Percentiles rank a stretch among this genome's conserved stretches.
Evolutionary conservation across 805 yeast genomes (phyloP).

Genomic region (Starmerella powellii): DNA sequence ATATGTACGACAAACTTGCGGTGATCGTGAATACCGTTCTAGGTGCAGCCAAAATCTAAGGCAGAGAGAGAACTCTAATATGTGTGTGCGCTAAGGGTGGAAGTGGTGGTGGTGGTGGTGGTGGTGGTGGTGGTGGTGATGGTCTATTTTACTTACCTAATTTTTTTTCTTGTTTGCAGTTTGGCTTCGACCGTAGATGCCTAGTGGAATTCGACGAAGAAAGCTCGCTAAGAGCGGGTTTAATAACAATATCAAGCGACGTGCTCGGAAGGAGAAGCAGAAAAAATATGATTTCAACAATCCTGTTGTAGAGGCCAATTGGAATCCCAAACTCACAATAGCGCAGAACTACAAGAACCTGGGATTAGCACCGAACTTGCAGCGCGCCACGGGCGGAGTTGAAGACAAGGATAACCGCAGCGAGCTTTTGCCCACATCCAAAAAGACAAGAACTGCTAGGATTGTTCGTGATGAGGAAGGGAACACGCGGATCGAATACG

Average conservation of each 20-base stretch:
- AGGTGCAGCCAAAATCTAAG: too few species aligned
- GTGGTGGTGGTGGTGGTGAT: too few species aligned
- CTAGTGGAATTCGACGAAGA: constrained; percentile 61
- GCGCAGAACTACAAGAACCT: constrained; percentile 75
- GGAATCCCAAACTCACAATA: constrained; percentile 76
- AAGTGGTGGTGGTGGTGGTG: too few species aligned
- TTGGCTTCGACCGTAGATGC: too few species aligned
- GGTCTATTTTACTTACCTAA: not conserved
- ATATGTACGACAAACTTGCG: too few species aligned
- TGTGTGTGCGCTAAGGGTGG: not conserved
- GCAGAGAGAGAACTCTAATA: too few species aligned
- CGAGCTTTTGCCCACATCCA: constrained; percentile 23
- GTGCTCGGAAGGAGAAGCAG: constrained; percentile 57
- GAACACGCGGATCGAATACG: constrained; percentile 21
- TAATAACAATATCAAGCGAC: constrained; percentile 54
- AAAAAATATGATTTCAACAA: constrained; percentile 55
- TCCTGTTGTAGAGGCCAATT: constrained; percentile 74
- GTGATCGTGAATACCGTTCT: too few species aligned
- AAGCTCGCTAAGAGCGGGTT: constrained; percentile 54
- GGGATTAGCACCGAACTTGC: constrained; percentile 61
- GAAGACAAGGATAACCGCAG: constrained; percentile 38
- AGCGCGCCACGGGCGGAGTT: constrained; percentile 66
- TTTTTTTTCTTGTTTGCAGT: too few species aligned
- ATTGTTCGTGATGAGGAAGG: constrained; percentile 24
- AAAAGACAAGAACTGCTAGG: constrained; percentile 27